These are phyloP conservation scores for Talaromyces sp. DNA, from an alignment of 2,329 filamentous ascomycete species.

Conservation along the genomic window DNA sequence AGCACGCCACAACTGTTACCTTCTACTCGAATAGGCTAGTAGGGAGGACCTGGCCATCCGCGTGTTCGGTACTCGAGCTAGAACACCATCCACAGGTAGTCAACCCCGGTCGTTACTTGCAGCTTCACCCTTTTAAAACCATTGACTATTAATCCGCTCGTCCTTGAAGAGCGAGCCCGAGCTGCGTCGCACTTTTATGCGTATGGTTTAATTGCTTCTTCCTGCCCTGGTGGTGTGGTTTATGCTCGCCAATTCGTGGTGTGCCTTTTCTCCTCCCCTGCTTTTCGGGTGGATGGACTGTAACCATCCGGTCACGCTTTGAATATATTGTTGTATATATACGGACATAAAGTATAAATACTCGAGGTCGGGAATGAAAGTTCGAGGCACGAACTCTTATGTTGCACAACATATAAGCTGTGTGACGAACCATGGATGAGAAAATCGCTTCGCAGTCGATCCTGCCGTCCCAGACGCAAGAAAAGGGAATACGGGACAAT, in stretches of 20 bases:
- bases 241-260: background rate
- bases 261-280: background rate
- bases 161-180: background rate
- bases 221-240: background rate
- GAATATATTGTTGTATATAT: background rate
- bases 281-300: background rate
- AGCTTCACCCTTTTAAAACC: background rate
- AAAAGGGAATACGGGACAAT: background rate
- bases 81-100: background rate
- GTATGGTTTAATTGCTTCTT: background rate
- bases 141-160: background rate
- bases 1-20: background rate
- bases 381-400: background rate
- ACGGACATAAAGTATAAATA: background rate
- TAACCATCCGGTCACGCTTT: background rate
- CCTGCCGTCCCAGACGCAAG: background rate
- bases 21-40: background rate
- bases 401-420: background rate
- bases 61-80: background rate
- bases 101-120: background rate
- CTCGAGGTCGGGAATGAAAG: background rate
- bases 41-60: background rate
- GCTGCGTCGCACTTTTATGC: background rate
- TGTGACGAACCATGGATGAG: slow-evolving; percentile 10
- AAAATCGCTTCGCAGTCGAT: background rate